Evolutionary conservation across 169 alveolate genomes (phyloP).

Genomic region (Plasmodium coatneyi): DNA sequence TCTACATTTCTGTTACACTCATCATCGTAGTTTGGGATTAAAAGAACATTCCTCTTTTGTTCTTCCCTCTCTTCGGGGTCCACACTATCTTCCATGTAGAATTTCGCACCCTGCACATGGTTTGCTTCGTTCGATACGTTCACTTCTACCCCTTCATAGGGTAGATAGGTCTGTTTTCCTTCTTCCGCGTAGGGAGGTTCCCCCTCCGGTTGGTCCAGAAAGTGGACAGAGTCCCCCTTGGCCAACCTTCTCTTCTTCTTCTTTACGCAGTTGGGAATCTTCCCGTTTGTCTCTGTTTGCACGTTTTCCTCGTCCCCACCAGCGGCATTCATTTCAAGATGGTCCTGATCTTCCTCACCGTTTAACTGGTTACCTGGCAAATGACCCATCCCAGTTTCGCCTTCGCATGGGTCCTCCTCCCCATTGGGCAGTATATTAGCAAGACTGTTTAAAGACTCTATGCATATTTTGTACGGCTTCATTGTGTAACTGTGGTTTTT

Average conservation of each 20-base stretch:
- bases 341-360: background rate
- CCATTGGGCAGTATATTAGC: background rate
- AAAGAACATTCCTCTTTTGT: background rate
- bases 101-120: background rate
- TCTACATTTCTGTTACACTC: background rate
- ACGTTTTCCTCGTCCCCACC: background rate
- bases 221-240: background rate
- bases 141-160: background rate
- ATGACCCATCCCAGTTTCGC: no score
- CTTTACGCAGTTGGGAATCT: background rate
- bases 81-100: background rate
- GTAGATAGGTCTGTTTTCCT: background rate
- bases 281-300: background rate
- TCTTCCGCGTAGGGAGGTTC: background rate
- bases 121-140: background rate
- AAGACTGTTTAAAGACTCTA: constrained; percentile 16
- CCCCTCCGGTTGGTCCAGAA: background rate
- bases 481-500: constrained; percentile 49
- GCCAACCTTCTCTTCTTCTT: background rate
- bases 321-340: background rate
- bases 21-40: constrained; percentile 29
- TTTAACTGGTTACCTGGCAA: no score
- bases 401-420: background rate
- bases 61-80: background rate
- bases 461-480: constrained; percentile 61